Base-by-base conservation (phyloP, 179 eudicot species). In the Spergularia azorica region DNA sequence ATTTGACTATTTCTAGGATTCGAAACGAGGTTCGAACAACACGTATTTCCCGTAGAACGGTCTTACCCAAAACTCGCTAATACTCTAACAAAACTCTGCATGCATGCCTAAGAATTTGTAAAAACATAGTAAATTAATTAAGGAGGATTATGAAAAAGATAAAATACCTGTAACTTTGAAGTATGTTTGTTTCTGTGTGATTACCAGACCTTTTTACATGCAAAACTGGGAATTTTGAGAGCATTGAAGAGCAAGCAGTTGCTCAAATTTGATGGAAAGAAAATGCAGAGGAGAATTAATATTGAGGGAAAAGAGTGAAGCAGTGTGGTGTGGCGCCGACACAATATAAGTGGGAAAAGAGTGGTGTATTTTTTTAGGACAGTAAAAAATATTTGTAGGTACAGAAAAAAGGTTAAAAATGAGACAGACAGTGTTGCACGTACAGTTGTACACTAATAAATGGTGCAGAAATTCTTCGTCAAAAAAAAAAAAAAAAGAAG, bases 251-350 rank as follows among this genome's bases (percentile, higher is more conserved):
- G 61, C 50, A 57, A n/a, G 62, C 8, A 21, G 52, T 52, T 71
- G 5, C 17, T 59, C 10, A 60, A 18, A 16, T 15, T 4, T 11
- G 63, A 69, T 52, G 46, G 73, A 18, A 21, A 68, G 51, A 32
- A 59, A 16, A 55, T 15, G 66, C 48, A 56, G 59, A 73, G 43
- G 46, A 58, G 56, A 56, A 39, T 10, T 59, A 20, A 39, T 26
- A 26, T 26, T 26, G 36, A 13, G n/a, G 63, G 71, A 43, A n/a
- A 63, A 21, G 32, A 17, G 57, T 46, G 75, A 36, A 50, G 71
- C 7, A 20, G 66, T 46, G 32, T 50, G 4, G 65, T 63, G 20
- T 21, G n/a, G 69, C 74, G 79, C 79, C 79, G 79, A 77, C 79
- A 77, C 79, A 59, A 70, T 69, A 46, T 60, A 69, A 59, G 48